phyloP scores from a whole-genome alignment of 73 alveolate species.

The Effrenium voratum region DNA sequence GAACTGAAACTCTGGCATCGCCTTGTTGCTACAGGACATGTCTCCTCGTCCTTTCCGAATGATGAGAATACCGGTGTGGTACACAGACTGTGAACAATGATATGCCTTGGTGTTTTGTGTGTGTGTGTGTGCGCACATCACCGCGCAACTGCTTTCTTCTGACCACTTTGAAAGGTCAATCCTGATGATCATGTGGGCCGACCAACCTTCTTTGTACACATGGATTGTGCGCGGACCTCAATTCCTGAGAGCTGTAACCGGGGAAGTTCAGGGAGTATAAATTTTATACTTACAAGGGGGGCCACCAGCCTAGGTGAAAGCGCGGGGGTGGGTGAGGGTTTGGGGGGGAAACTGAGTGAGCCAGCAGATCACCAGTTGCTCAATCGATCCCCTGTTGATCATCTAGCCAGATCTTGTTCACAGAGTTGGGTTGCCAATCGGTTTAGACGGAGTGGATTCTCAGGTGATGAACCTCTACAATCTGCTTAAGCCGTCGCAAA shows the following conservation, averaged over 20 bases:
- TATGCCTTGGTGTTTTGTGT: neutral
- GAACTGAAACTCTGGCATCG: no score
- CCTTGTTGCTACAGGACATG: slow-evolving; percentile 22
- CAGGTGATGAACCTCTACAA: slow-evolving; percentile 76
- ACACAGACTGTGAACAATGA: neutral
- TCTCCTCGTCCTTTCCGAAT: slow-evolving; percentile 31
- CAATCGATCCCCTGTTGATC: no score
- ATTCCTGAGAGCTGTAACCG: no score
- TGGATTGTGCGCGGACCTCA: slow-evolving; percentile 13
- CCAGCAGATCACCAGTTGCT: no score
- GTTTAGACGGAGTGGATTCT: neutral
- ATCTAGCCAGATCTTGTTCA: no score
- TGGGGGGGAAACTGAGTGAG: no score
- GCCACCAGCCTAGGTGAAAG: no score
- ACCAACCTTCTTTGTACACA: slow-evolving; percentile 56
- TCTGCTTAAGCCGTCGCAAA: slow-evolving; percentile 67
- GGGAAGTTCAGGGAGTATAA: no score
- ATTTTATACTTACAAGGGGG: no score
- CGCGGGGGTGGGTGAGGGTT: no score
- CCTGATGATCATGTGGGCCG: neutral
- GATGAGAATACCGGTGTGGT: slow-evolving; percentile 17
- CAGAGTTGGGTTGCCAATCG: no score
- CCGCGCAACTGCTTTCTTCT: no score
- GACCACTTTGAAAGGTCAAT: neutral
- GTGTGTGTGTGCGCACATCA: neutral